Evolutionary conservation across 495 filamentous ascomycete genomes (phyloP), one percentile per base, ranked within the genome.

Genomic region (Chaetomium fimeti): DNA sequence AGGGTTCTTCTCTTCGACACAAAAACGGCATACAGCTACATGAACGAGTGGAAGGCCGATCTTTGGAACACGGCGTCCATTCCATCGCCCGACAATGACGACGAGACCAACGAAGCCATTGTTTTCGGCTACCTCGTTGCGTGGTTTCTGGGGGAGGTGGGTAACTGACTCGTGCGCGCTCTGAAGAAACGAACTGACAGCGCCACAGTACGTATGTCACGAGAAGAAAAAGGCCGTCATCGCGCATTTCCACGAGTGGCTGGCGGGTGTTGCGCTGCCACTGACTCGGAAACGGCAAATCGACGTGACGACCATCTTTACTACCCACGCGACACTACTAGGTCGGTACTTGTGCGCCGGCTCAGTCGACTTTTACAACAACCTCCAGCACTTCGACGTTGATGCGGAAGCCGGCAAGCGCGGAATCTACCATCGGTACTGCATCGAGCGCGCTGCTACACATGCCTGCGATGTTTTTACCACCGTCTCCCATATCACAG

Each of bases 291-390:
- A 90, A 80, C 85, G 94, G 18, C 87, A 90, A 63, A 98, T 98
- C 79, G 94, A 98, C 72, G 84, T 97, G 53, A 98, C 94, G 11
- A 98, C 95, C 67, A 97, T 98, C 75, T 98, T 98, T 78, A 98
- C 94, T 40, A 98, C 94, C 5, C 94, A 98, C 73, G 94, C 94
- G 13, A 98, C 94, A 7, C 81, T 98, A 5, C 84, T 98, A 28
- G 94, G 94, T 55, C 87, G 94, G 57, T 98, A 98, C 71, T 89
- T 98, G 49, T 98, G 94, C 71, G 94, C 94, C 45, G 94, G 94
- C 38, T 96, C 91, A 3, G 94, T 98, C 29, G 94, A 98, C 75
- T 98, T 98, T 76, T 98, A 98, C 82, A 98, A 98, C 81, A 97
- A 98, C 74, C 88, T 98, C 22, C 94, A 97, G 75, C 88, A 88